Conservation (phyloP, 768 basidiomycete genomes). For the Auricularia sp. region DNA sequence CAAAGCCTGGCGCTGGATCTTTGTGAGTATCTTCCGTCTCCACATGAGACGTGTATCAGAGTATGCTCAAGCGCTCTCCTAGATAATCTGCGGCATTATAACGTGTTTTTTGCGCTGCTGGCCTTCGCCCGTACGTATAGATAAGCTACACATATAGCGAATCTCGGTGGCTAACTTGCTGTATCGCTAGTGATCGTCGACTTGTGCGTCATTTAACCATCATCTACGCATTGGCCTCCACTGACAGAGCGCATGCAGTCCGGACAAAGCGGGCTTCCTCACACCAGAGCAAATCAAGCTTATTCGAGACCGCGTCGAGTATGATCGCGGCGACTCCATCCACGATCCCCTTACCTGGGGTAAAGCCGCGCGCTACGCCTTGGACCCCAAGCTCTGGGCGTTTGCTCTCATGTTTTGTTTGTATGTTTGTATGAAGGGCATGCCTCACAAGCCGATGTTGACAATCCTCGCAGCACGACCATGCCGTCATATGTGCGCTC, state of each 20-base stretch:
- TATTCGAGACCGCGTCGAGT: conserved; percentile 16
- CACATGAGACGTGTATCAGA: not conserved
- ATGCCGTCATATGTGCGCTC: not conserved
- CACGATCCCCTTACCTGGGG: conserved; percentile 15
- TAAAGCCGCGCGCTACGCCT: conserved; percentile 12
- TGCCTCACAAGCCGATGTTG: not conserved
- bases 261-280: conserved; percentile 23
- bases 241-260: conserved; percentile 1
- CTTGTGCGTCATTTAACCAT: conserved; percentile 8
- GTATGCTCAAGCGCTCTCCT: not conserved
- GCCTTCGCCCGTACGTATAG: conserved; percentile 5
- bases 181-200: conserved; percentile 16
- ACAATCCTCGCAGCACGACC: not conserved
- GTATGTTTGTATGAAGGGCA: conserved; percentile 5
- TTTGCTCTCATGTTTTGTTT: conserved; percentile 14
- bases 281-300: conserved; percentile 15
- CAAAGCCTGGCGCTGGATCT: conserved; percentile 23
- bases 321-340: conserved; percentile 19
- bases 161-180: not conserved
- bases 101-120: conserved; percentile 13
- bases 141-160: not conserved
- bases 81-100: conserved; percentile 13
- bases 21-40: conserved; percentile 2
- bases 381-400: conserved; percentile 19
- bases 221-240: not conserved